Evolutionary conservation across 805 yeast species (phyloP), one percentile per base, ranked within the genome.

Genomic region (Starmerella vaccinii): DNA sequence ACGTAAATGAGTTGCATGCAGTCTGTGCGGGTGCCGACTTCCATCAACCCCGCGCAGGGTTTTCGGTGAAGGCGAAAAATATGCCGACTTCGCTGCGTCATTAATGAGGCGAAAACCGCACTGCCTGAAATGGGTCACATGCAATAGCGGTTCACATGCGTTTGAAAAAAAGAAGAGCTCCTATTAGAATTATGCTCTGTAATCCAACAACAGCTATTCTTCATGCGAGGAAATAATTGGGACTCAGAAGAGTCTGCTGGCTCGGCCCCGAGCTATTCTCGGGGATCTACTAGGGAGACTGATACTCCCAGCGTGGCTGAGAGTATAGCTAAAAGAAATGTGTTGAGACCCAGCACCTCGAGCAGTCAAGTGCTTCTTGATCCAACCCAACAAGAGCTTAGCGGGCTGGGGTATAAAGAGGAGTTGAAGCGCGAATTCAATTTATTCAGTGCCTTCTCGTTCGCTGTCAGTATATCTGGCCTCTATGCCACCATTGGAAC

Each of bases 401-500:
- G 58, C 12, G 71, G 70, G 47, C 66, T 79, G 51, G 86, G 85
- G 19, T 80, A 80, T 60, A 76, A 76, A 60, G 81, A 77, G 61
- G 84, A 80, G 56, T 70, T 81, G 53, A 68, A 64, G 52, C 73
- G 86, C 62, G 73, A 71, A 44, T 80, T 78, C 65, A 71, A 76
- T n/a, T 72, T 78, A 50, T 57, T 78, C 42, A 78, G 81, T 42
- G 80, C 81, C 10, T 79, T 76, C 57, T 81, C 82, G 3, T 78
- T 78, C 56, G 83, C 83, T 3, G 73, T 78, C 39, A 76, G 81
- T 26, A 78, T 79, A 56, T 80, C 81, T 63, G 84, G 84, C 18
- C 68, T 80, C 43, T 73, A 78, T 64, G 84, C 84, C 13, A 76
- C 82, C 37, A 74, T 78, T 30, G 70, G 82, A 10, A 76, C 81